Evolutionary conservation across 1,284 basidiomycete species (phyloP).

Genomic region (Filobasidium uniguttulatum): DNA sequence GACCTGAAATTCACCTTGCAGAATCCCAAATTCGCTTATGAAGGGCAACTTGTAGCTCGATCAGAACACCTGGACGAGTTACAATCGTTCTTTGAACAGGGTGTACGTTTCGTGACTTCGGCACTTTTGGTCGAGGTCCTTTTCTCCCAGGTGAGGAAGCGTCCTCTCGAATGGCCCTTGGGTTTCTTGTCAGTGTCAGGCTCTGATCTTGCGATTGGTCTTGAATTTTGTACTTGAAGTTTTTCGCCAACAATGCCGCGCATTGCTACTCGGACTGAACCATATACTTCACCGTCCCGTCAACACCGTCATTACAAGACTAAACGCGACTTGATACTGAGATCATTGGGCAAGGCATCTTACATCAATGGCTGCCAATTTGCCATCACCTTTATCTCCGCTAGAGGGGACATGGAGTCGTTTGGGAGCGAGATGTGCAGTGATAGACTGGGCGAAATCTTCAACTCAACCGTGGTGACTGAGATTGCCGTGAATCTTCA

Average conservation of each 20-base stretch:
- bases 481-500: constrained; percentile 21
- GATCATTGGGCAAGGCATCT: constrained; percentile 39
- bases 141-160: too few species aligned
- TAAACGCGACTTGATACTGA: constrained; percentile 43
- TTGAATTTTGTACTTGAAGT: background rate
- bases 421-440: constrained; percentile 39
- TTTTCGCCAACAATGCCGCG: constrained; percentile 39
- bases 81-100: too few species aligned
- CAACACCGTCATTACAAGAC: constrained; percentile 44
- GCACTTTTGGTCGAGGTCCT: too few species aligned
- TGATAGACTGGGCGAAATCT: constrained; percentile 15
- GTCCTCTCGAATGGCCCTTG: too few species aligned
- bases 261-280: constrained; percentile 42
- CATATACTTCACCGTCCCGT: constrained; percentile 41
- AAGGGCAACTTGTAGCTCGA: too few species aligned
- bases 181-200: too few species aligned
- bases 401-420: constrained; percentile 42
- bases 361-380: constrained; percentile 44
- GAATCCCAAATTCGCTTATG: too few species aligned
- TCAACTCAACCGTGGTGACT: constrained; percentile 12
- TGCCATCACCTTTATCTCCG: constrained; percentile 42
- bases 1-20: too few species aligned
- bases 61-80: too few species aligned
- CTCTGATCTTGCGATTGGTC: too few species aligned
- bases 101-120: too few species aligned